Evolutionary conservation across 805 yeast genomes (phyloP).

Genomic region (Saccharomycopsis oosterbeekiorum): DNA sequence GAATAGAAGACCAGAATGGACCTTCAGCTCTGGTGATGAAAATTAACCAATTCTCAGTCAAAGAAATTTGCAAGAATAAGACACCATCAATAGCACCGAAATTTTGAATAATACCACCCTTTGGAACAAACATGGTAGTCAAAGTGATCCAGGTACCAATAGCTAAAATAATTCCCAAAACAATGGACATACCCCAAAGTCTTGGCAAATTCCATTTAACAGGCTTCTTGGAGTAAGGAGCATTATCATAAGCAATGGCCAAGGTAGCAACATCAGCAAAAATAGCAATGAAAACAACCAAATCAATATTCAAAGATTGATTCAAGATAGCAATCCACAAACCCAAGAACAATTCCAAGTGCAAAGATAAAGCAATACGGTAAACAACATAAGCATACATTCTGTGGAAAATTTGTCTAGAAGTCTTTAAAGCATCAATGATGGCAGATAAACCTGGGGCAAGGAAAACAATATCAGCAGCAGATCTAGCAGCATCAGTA

Average conservation of each 20-base stretch:
- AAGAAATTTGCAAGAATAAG: conserved; percentile 84
- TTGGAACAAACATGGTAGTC: conserved; percentile 84
- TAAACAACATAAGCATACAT: conserved; percentile 96
- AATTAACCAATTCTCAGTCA: conserved; percentile 96
- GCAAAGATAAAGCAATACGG: conserved; percentile 94
- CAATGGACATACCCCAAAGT: conserved; percentile 92
- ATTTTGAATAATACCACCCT: conserved; percentile 93
- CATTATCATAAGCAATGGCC: conserved; percentile 95
- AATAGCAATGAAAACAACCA: conserved; percentile 92
- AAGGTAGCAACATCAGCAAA: conserved; percentile 96
- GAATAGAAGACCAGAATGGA: conserved; percentile 95
- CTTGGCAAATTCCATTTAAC: conserved; percentile 96
- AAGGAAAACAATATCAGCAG: conserved; percentile 39
- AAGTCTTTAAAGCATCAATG: conserved; percentile 89
- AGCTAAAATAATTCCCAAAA: conserved; percentile 80
- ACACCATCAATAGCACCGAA: conserved; percentile 92
- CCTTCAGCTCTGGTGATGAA: conserved; percentile 95
- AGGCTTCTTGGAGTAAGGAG: conserved; percentile 88
- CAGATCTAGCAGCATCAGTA: conserved; percentile 36
- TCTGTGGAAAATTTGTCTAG: conserved; percentile 97
- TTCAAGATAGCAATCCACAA: conserved; percentile 93
- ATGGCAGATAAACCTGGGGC: conserved; percentile 95
- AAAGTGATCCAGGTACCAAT: conserved; percentile 90
- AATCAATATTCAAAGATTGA: conserved; percentile 76
- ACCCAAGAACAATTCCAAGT: conserved; percentile 90